Evolutionary conservation across 2,329 filamentous ascomycete genomes (phyloP).

Genomic region (Thielaviopsis ethacetica): DNA sequence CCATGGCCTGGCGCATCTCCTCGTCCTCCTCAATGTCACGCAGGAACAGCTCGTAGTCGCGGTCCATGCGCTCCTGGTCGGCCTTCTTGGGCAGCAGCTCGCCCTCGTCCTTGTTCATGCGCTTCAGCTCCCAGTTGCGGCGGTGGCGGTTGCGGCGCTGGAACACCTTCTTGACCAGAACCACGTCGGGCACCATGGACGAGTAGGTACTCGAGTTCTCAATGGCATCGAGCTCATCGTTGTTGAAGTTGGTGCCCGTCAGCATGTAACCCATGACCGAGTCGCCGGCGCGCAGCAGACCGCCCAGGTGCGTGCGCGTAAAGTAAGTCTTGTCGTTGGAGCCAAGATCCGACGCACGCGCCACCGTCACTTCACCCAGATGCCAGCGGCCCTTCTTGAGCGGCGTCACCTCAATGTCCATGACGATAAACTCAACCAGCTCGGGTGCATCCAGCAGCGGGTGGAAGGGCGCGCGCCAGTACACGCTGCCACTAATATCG

Average conservation of each 20-base stretch:
- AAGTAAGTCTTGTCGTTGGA: constrained; percentile 78
- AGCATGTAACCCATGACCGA: constrained; percentile 90
- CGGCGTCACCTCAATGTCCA: constrained; percentile 77
- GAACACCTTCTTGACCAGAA: constrained; percentile 96
- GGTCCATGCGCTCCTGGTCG: constrained; percentile 75
- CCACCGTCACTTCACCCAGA: constrained; percentile 76
- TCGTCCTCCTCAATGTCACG: constrained; percentile 91
- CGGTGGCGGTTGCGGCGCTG: constrained; percentile 64
- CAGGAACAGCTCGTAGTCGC: constrained; percentile 95
- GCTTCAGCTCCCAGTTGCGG: constrained; percentile 88
- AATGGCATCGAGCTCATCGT: constrained; percentile 64
- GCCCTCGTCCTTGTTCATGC: constrained; percentile 78
- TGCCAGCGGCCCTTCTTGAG: constrained; percentile 64
- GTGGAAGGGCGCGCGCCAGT: constrained; percentile 80
- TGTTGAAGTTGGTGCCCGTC: constrained; percentile 84
- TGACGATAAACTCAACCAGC: constrained; percentile 80
- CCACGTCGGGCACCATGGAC: constrained; percentile 71
- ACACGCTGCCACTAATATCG: constrained; percentile 66
- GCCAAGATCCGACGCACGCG: constrained; percentile 72
- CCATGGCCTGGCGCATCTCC: constrained; percentile 69
- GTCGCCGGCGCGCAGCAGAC: constrained; percentile 73
- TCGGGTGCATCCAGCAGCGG: constrained; percentile 71
- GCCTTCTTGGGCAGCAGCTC: constrained; percentile 75
- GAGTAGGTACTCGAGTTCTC: constrained; percentile 62
- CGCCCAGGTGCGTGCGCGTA: constrained; percentile 76